These are phyloP conservation scores for Teratosphaeria destructans DNA, from an alignment of 2,329 filamentous ascomycete species.

Conservation along the genomic window DNA sequence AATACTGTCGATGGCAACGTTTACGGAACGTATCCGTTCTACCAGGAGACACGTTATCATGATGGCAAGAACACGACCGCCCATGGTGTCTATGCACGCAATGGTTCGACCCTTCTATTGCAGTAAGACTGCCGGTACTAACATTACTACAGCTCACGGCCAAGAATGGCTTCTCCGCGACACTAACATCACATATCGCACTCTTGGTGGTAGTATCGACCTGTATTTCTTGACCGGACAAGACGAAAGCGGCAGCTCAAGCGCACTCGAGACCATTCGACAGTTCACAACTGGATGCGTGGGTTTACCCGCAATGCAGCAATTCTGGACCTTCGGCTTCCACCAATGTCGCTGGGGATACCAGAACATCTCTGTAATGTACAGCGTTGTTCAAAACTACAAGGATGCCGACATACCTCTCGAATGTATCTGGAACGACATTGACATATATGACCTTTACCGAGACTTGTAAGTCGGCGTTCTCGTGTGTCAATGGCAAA, in stretches of 20 bases:
- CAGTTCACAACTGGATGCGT: constrained; percentile 7
- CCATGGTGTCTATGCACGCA: constrained; percentile 68
- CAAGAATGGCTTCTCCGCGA: constrained; percentile 60
- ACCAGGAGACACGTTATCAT: constrained; percentile 69
- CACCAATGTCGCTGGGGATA: constrained; percentile 84
- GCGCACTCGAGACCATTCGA: constrained; percentile 30
- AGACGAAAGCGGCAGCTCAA: constrained; percentile 24
- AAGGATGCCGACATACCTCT: constrained; percentile 40
- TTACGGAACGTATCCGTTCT: constrained; percentile 65
- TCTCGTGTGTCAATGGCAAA: constrained; percentile 19
- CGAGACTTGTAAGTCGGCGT: constrained; percentile 48
- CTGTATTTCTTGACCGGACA: constrained; percentile 65
- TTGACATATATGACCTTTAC: constrained; percentile 36
- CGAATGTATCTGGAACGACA: constrained; percentile 26
- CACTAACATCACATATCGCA: constrained; percentile 59
- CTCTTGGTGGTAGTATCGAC: constrained; percentile 63
- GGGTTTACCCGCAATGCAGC: constrained; percentile 47
- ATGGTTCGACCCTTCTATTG: constrained; percentile 26
- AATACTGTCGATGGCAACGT: constrained; percentile 57
- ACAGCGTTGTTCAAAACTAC: constrained; percentile 44
- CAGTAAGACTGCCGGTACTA: neutral
- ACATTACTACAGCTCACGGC: constrained; percentile 44
- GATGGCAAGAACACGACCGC: constrained; percentile 36
- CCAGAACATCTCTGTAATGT: constrained; percentile 53
- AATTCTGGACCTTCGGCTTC: constrained; percentile 72